Conservation (phyloP, 352 stramenopile genomes). For the Pythium periplocum region DNA sequence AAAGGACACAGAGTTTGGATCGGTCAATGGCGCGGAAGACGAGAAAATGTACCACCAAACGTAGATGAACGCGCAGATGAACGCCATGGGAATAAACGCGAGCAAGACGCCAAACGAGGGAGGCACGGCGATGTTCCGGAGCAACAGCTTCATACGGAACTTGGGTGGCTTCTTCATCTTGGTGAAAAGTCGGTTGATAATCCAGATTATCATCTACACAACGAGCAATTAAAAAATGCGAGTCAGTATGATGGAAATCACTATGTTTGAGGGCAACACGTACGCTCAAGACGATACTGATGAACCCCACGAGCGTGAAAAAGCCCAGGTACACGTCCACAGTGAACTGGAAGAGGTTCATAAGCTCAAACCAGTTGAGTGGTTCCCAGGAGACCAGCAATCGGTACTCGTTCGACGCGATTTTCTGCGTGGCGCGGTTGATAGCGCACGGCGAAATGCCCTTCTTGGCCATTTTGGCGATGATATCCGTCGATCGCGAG, state of each 20-base stretch:
- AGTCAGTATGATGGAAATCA: conserved; percentile 1
- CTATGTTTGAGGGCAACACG: conserved; percentile 4
- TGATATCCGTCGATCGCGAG: conserved; percentile 43
- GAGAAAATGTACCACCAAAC: conserved; percentile 74
- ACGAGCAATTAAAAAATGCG: neutral
- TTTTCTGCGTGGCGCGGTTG: conserved; percentile 54
- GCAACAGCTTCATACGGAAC: conserved; percentile 89
- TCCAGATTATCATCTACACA: conserved; percentile 84
- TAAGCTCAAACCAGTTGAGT: conserved; percentile 91
- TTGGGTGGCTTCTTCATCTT: conserved; percentile 93
- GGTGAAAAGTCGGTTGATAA: conserved; percentile 93
- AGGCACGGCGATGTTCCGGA: conserved; percentile 85
- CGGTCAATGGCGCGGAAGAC: conserved; percentile 34
- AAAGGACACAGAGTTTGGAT: conserved; percentile 67
- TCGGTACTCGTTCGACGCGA: conserved; percentile 72
- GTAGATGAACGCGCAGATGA: conserved; percentile 64
- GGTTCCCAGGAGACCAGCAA: conserved; percentile 88
- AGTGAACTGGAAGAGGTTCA: conserved; percentile 96
- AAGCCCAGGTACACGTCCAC: conserved; percentile 93
- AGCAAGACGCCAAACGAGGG: conserved; percentile 82
- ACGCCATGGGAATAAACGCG: conserved; percentile 44
- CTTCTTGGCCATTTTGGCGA: conserved; percentile 70
- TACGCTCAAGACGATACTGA: conserved; percentile 85
- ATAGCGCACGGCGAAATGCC: conserved; percentile 51
- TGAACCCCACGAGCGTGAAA: conserved; percentile 88